Percentiles rank a stretch among this genome's conserved stretches.
Conservation (phyloP, 768 basidiomycete species). For the Rubroboletus pulcherrimus region DNA sequence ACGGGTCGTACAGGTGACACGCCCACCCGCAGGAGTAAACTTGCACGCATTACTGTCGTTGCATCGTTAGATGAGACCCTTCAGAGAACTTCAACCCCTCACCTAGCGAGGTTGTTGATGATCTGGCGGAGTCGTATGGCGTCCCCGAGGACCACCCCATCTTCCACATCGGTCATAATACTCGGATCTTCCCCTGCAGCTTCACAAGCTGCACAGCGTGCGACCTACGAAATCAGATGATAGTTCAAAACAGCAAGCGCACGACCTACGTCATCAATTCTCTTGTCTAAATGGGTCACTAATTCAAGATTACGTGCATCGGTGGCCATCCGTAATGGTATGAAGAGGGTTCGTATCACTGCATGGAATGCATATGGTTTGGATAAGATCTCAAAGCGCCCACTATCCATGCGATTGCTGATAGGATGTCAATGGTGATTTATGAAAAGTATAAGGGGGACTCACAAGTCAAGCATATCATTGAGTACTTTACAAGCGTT, state of each 20-base stretch:
- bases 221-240: constrained; percentile 39
- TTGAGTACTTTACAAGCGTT: constrained; percentile 53
- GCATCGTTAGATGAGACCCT: background rate
- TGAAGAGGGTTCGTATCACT: constrained; percentile 69
- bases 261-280: constrained; percentile 53
- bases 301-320: constrained; percentile 65
- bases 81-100: background rate
- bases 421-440: constrained; percentile 2
- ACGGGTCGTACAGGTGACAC: constrained; percentile 62
- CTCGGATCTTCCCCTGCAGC: constrained; percentile 48
- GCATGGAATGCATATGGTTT: constrained; percentile 76
- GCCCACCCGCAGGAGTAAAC: constrained; percentile 70
- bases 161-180: constrained; percentile 31
- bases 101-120: constrained; percentile 80
- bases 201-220: constrained; percentile 55
- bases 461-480: constrained; percentile 78
- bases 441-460: constrained; percentile 1
- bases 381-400: constrained; percentile 67
- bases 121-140: constrained; percentile 79
- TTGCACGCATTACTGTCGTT: constrained; percentile 67
- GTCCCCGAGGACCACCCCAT: constrained; percentile 78
- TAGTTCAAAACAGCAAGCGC: background rate
- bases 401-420: constrained; percentile 85
- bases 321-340: constrained; percentile 64
- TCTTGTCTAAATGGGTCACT: constrained; percentile 62